Conservation (phyloP, 495 filamentous ascomycete species). For the Neurospora sp. region DNA sequence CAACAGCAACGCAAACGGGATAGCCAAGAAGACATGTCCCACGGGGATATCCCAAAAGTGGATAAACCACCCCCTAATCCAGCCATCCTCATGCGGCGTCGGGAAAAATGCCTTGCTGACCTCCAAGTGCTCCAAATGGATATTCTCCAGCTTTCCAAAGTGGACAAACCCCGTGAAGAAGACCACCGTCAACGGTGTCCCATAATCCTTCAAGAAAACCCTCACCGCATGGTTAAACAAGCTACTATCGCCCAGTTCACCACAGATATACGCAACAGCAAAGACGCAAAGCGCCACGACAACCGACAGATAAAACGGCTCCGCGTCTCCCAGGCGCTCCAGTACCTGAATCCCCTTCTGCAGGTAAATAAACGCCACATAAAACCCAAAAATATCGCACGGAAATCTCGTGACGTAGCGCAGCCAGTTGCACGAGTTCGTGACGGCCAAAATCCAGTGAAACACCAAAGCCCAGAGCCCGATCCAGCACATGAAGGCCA, state of each 20-base stretch:
- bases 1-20: constrained; percentile 78
- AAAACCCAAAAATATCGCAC: constrained; percentile 83
- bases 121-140: constrained; percentile 56
- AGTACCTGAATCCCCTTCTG: constrained; percentile 79
- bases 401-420: constrained; percentile 77
- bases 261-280: constrained; percentile 59
- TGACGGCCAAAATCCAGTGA: constrained; percentile 70
- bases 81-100: constrained; percentile 56
- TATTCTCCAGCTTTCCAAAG: constrained; percentile 62
- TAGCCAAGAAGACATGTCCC: constrained; percentile 71
- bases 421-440: constrained; percentile 70
- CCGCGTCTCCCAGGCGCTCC: constrained; percentile 40
- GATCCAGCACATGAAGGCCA: constrained; percentile 80
- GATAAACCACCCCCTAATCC: constrained; percentile 48
- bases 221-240: constrained; percentile 63
- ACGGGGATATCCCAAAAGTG: constrained; percentile 76
- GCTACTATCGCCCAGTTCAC: constrained; percentile 55
- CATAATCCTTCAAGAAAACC: constrained; percentile 76
- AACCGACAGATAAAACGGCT: constrained; percentile 65
- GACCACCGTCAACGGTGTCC: constrained; percentile 68
- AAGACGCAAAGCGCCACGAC: constrained; percentile 64
- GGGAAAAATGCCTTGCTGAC: constrained; percentile 74
- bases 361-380: constrained; percentile 78
- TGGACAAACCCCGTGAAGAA: constrained; percentile 88
- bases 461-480: constrained; percentile 75